Conservation (phyloP, 352 stramenopile genomes). For the Globisporangium megalacanthum region DNA sequence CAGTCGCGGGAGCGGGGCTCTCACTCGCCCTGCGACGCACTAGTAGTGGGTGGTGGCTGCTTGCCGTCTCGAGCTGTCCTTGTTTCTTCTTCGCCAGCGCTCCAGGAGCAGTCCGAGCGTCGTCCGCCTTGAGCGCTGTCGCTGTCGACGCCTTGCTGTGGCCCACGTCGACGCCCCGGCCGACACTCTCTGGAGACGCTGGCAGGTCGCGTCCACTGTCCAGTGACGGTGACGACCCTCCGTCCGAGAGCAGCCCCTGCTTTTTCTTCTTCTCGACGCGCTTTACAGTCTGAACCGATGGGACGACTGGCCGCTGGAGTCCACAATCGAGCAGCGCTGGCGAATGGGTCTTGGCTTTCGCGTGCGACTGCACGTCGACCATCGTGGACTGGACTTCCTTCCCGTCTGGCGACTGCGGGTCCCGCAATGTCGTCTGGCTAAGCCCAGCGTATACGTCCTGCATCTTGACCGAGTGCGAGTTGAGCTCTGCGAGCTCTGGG, state of each 20-base stretch:
- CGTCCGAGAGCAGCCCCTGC: neutral
- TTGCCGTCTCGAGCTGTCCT: neutral
- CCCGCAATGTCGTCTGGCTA: neutral
- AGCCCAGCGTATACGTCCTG: constrained; percentile 18
- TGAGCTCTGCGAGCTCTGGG: constrained; percentile 53
- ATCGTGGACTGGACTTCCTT: constrained; percentile 14
- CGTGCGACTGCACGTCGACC: constrained; percentile 28
- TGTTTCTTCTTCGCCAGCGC: neutral
- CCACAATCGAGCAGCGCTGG: constrained; percentile 12
- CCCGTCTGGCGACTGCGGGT: neutral
- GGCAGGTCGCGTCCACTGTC: constrained; percentile 6
- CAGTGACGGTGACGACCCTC: constrained; percentile 5
- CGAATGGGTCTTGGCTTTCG: neutral
- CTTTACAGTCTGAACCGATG: constrained; percentile 15
- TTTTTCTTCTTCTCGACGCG: constrained; percentile 16
- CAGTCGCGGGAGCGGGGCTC: neutral
- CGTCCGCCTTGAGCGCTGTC: neutral
- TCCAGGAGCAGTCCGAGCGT: constrained; percentile 4
- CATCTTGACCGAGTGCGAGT: constrained; percentile 59
- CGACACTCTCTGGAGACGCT: constrained; percentile 4
- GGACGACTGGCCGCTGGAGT: constrained; percentile 12
- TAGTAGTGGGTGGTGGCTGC: neutral
- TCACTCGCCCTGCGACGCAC: neutral
- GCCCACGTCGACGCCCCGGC: neutral
- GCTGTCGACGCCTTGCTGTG: neutral